Conservation (phyloP, 768 basidiomycete genomes). For the Amanita rubescens region DNA sequence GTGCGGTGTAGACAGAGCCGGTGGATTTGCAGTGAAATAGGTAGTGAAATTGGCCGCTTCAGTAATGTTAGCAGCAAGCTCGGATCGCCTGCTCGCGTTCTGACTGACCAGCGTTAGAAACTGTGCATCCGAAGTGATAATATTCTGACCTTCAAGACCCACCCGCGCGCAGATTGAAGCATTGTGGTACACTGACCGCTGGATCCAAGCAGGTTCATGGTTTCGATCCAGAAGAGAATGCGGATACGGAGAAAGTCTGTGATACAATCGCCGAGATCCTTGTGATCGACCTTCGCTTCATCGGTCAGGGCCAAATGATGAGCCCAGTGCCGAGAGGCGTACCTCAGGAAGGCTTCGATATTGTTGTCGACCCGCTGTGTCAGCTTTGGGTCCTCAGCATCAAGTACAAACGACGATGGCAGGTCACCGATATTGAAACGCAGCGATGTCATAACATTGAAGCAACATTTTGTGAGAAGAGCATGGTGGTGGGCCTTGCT, state of each 20-base stretch:
- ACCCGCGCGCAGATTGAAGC: too few relatives aligned
- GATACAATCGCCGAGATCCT: slow-evolving; percentile 1
- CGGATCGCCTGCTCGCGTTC: background rate
- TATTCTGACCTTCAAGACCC: background rate
- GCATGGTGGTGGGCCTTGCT: slow-evolving; percentile 10
- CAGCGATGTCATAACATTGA: slow-evolving; percentile 13
- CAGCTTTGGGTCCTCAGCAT: background rate
- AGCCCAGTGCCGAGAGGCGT: background rate
- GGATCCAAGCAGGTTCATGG: too few relatives aligned
- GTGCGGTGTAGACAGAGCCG: slow-evolving; percentile 15
- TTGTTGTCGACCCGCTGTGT: background rate
- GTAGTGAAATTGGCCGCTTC: slow-evolving; percentile 7
- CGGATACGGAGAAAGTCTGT: too few relatives aligned
- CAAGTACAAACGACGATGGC: background rate
- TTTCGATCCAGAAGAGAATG: too few relatives aligned
- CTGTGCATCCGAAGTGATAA: background rate
- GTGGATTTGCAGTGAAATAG: slow-evolving; percentile 4
- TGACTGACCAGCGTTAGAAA: background rate
- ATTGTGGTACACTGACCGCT: too few relatives aligned
- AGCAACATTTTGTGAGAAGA: slow-evolving; percentile 11
- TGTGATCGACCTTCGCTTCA: background rate
- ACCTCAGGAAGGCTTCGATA: background rate
- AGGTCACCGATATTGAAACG: background rate
- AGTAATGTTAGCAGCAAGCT: background rate
- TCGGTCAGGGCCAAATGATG: background rate